Conservation (phyloP, 2,329 filamentous ascomycete genomes). For the Lecanicillium sp. region DNA sequence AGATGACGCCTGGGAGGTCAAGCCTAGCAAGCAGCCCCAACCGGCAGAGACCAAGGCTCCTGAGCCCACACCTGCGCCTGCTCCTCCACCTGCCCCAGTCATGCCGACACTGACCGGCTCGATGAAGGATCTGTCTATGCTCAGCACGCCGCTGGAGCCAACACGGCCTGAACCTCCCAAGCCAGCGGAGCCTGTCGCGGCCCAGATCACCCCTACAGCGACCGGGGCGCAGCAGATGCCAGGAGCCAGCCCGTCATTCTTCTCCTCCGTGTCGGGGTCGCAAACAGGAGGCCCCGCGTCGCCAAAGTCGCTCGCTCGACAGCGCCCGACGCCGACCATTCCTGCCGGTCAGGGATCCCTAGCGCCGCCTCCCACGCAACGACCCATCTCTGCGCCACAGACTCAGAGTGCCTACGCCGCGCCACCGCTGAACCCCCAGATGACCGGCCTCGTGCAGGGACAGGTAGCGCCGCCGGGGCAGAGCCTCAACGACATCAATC, state of each 20-base stretch:
- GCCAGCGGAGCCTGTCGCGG: slow-evolving; percentile 20
- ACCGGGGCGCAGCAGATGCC: slow-evolving; percentile 39
- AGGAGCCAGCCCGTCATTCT: slow-evolving; percentile 55
- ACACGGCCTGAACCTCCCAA: slow-evolving; percentile 32
- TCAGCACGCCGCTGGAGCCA: slow-evolving; percentile 48
- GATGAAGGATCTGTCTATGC: slow-evolving; percentile 51
- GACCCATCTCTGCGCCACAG: slow-evolving; percentile 83
- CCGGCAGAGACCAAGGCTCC: slow-evolving; percentile 11
- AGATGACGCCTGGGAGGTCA: slow-evolving; percentile 95
- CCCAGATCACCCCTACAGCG: slow-evolving; percentile 24
- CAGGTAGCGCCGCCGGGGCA: slow-evolving; percentile 68
- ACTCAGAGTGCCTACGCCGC: slow-evolving; percentile 68
- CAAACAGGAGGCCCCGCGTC: slow-evolving; percentile 21
- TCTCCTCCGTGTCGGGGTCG: slow-evolving; percentile 30
- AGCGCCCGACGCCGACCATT: slow-evolving; percentile 64
- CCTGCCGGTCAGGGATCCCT: slow-evolving; percentile 56
- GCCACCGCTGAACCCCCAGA: slow-evolving; percentile 73
- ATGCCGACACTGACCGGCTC: slow-evolving; percentile 60
- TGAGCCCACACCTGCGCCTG: slow-evolving; percentile 28
- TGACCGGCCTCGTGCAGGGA: slow-evolving; percentile 63
- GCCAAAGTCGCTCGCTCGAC: slow-evolving; percentile 39
- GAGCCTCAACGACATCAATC: slow-evolving; percentile 66
- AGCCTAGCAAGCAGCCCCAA: slow-evolving; percentile 60
- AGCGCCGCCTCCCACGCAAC: slow-evolving; percentile 68
- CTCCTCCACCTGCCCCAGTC: slow-evolving; percentile 26